Evolutionary conservation across 345 rosid species (phyloP), one percentile per base, ranked within the genome.

Genomic region (Conringia planisiliqua): DNA sequence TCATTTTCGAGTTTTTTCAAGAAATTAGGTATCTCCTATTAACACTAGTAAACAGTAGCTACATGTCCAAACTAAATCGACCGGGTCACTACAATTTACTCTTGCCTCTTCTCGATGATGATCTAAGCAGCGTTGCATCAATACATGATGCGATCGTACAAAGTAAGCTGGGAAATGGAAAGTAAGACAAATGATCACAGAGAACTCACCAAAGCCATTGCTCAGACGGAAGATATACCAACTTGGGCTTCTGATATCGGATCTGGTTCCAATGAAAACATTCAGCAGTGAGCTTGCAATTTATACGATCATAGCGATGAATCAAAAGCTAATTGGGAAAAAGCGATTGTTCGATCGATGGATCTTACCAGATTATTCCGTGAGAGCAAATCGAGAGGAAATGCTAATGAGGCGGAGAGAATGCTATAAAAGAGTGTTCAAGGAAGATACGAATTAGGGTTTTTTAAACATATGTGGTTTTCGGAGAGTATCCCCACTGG

Each of bases 201-300:
- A 74, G 13, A 55, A 66, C 93, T 90, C 78, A 90, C 93, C 85
- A 88, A 81, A 69, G 87, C 90, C 96, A 90, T 90, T 73, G 86
- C 87, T 84, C 50, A 74, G 51, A 58, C 74, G 77, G 78, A 13
- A 22, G 2, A 22, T 22, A 22, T 3, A 60, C 59, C 68, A 80
- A 62, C 63, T 65, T 18, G 66, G 66, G 56, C 64, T 86, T 80
- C 84, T 66, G 72, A 77, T 70, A 65, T 75, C 66, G 79, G 86
- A 90, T 90, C 92, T 90, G 87, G 38, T 51, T 70, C 55, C 17
- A 78, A 69, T 48, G 54, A 66, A 66, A 63, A 56, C 6, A 76
- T 13, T n/a, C 54, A 70, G 17, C 13, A 48, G 20, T 39, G 76
- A 72, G 42, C 9, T 59, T 16, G 17, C 7, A 4, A 39, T 12